These are phyloP conservation scores for Parmelia sp. DNA, from an alignment of 495 filamentous ascomycete genomes.

Conservation along the genomic window DNA sequence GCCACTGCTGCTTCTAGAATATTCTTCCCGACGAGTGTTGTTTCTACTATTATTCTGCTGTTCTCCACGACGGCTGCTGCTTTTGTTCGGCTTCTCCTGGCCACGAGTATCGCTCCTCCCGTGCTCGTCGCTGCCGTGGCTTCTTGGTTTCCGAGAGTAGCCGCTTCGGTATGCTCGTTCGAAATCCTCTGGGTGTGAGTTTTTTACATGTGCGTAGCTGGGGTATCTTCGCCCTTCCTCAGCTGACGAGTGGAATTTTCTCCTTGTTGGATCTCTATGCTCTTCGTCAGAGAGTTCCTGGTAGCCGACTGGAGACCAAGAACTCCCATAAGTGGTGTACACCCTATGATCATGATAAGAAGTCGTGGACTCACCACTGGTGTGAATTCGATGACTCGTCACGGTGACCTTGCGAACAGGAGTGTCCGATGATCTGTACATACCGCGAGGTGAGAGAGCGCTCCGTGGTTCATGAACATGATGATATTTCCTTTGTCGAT, in stretches of 20 bases:
- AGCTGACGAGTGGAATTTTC: neutral
- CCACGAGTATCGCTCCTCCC: neutral
- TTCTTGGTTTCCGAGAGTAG: neutral
- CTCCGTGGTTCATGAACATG: neutral
- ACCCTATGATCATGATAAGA: neutral
- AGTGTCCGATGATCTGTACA: no score
- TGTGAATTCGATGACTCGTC: neutral
- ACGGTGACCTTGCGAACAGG: neutral
- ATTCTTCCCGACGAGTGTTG: neutral
- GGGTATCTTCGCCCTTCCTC: neutral
- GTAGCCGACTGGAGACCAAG: neutral
- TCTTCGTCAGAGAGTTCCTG: neutral
- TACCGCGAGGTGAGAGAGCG: neutral
- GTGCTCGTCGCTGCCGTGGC: neutral
- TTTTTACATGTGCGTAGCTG: neutral
- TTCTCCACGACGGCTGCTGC: neutral
- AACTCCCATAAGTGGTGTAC: neutral
- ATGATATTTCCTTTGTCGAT: neutral
- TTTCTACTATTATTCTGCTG: no score
- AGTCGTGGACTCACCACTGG: neutral
- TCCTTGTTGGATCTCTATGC: neutral
- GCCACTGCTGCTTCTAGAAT: neutral
- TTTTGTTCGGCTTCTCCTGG: neutral
- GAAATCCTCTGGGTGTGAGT: neutral
- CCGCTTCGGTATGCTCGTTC: neutral